A percentile compares a stretch with the other conserved stretches of the same genome.
Evolutionary conservation across 768 basidiomycete genomes (phyloP).

Genomic region (Trametes cingulata): DNA sequence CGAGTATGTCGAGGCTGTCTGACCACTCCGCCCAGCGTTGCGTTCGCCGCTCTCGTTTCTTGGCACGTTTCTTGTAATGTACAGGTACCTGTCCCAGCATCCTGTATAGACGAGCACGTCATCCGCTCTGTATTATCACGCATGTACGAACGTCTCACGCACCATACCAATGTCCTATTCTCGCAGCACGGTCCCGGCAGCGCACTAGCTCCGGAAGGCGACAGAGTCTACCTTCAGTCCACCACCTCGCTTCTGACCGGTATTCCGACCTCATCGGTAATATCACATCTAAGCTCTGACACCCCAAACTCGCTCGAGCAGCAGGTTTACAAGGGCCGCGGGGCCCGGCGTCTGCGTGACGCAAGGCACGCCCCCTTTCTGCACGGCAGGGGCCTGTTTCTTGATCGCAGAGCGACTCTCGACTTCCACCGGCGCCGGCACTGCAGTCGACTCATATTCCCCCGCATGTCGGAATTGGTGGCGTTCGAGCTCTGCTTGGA

Average conservation of each 20-base stretch:
- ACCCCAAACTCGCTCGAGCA: slow-evolving; percentile 62
- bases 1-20: slow-evolving; percentile 22
- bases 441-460: slow-evolving; percentile 47
- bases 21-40: neutral
- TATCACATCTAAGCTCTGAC: slow-evolving; percentile 16
- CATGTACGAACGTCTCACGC: slow-evolving; percentile 10
- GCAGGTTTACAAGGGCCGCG: slow-evolving; percentile 44
- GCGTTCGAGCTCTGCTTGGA: slow-evolving; percentile 54
- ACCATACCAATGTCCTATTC: neutral
- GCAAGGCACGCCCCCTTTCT: slow-evolving; percentile 32
- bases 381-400: neutral
- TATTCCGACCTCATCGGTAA: slow-evolving; percentile 15
- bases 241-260: neutral
- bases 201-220: neutral
- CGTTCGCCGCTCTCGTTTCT: neutral
- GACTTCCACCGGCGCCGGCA: slow-evolving; percentile 57
- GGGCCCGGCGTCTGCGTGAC: slow-evolving; percentile 69
- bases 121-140: slow-evolving; percentile 15
- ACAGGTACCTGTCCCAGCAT: neutral
- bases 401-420: slow-evolving; percentile 31
- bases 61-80: slow-evolving; percentile 3
- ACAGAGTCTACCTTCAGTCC: neutral
- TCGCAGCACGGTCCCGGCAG: neutral
- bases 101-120: slow-evolving; percentile 13
- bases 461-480: slow-evolving; percentile 33